Evolutionary conservation across 176 grass and related monocot genomes (phyloP), one percentile per base, ranked within the genome.

Genomic region (Thalia dealbata): DNA sequence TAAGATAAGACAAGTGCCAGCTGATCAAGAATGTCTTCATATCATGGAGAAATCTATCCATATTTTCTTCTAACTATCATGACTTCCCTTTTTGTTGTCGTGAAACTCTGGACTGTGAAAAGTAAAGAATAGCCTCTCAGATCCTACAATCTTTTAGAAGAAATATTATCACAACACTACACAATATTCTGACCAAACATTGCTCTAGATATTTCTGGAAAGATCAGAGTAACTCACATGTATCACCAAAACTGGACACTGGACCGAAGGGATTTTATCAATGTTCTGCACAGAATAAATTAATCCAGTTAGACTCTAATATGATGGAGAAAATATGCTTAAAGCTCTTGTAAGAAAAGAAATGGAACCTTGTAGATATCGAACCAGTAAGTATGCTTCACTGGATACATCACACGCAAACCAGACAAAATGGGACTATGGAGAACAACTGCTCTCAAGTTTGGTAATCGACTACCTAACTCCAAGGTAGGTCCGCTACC

Each of bases 401-500:
- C 95, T 72, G 95, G 85, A 86, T 95, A 99, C 95, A 99, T 99
- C 75, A 99, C 95, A 67, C 95, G 84, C 64, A 99, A 75, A 52
- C 95, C 95, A 81, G 95, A 99, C 77, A 91, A 91, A 91, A 99
- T 99, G 69, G 95, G 95, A 78, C 95, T 99, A 80, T 99, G 95
- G 50, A 99, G 78, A 84, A 99, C 95, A 81, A 85, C 88, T 69
- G 90, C 95, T 67, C 95, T 84, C 70, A 99, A 88, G 77, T 54
- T 82, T 71, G 83, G 67, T 50, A 99, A 86, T 19, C 79, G 85
- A 71, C 90, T 83, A n/a, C 87, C 95, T 58, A 99, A 84, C 84
- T 99, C 95, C 66, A 90, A 75, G 59, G 95, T 95, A 52, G 95
- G 95, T 45, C 95, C 95, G 52, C 95, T 99, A 52, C 95, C 95